Evolutionary conservation across 495 filamentous ascomycete species (phyloP), one percentile per base, ranked within the genome.

Genomic region (Astrothelium macrocarpum): DNA sequence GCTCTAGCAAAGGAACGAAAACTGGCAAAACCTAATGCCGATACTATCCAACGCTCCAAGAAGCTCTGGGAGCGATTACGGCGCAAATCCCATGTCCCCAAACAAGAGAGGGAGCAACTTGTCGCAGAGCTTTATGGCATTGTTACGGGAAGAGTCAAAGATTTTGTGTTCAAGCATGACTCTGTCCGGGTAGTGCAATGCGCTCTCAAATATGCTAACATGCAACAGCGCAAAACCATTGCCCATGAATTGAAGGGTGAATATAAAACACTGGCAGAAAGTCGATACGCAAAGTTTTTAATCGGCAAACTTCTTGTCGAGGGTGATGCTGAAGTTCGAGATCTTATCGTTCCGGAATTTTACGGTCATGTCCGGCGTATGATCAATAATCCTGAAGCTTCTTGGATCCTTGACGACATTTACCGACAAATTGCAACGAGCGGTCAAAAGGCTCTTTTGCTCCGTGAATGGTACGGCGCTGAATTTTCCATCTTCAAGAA

Each of bases 131-230:
- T 97, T 5, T 96, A 91, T 73, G 83, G 85, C 59, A 92, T 97
- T 68, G 88, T 96, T 70, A 95, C 88, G 5, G 91, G 91, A 25
- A 82, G 86, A 20, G 86, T 97, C 68, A 90, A 90, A 71, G 95
- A 97, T 59, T 95, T 96, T 65, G 93, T 96, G 28, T 88, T 99
- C 78, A 99, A 97, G 80, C 95, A 99, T 74, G 95, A 99, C 71
- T 89, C 91, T 11, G 94, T 96, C 28, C 83, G 95, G 60, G 90
- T 96, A 53, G 85, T 99, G 32, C 95, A 99, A 78, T 96, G 91
- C 9, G 93, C 91, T 32, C 81, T 99, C 74, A 99, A 97, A 75
- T 97, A 97, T 74, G 89, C 90, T 39, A 95, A 88, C 63, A 78
- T 83, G 26, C 84, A 86, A 63, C 92, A 96, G 73, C 82, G 90